Evolutionary conservation across 2,329 filamentous ascomycete genomes (phyloP).

Genomic region (Monilinia laxa): DNA sequence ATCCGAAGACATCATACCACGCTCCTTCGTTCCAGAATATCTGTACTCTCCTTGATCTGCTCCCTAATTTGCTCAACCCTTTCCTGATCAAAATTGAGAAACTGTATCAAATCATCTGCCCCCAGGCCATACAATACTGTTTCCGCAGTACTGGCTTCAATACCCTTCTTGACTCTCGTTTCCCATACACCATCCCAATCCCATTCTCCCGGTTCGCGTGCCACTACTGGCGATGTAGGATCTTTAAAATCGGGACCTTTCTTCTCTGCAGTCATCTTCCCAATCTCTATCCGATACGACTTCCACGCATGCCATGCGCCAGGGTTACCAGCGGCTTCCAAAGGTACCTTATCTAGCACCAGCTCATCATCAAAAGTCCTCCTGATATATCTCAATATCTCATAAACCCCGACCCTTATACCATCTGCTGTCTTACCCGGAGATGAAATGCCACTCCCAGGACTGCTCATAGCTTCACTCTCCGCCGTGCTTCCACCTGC

Average conservation of each 20-base stretch:
- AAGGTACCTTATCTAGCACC: constrained; percentile 74
- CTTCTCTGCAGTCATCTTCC: constrained; percentile 32
- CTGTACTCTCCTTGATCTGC: constrained; percentile 50
- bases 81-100: constrained; percentile 60
- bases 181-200: constrained; percentile 99
- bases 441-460: constrained; percentile 4
- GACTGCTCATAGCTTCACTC: constrained; percentile 27
- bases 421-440: constrained; percentile 23
- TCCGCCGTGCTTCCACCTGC: constrained; percentile 27
- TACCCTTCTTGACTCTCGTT: constrained; percentile 76
- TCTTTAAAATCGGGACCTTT: constrained; percentile 12
- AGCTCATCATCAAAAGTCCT: constrained; percentile 76
- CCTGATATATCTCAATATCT: constrained; percentile 77
- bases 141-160: constrained; percentile 76
- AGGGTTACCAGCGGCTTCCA: constrained; percentile 82
- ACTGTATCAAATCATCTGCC: constrained; percentile 71
- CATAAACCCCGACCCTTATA: constrained; percentile 52
- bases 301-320: constrained; percentile 95
- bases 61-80: constrained; percentile 59
- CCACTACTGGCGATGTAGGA: constrained; percentile 9
- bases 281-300: constrained; percentile 59
- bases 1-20: constrained; percentile 34
- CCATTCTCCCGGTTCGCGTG: constrained; percentile 75
- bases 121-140: constrained; percentile 71
- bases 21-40: constrained; percentile 44